A percentile compares a stretch with the other conserved stretches of the same genome.
Conservation (phyloP, 2,329 filamentous ascomycete genomes). For the Trichoderma asperellum region DNA sequence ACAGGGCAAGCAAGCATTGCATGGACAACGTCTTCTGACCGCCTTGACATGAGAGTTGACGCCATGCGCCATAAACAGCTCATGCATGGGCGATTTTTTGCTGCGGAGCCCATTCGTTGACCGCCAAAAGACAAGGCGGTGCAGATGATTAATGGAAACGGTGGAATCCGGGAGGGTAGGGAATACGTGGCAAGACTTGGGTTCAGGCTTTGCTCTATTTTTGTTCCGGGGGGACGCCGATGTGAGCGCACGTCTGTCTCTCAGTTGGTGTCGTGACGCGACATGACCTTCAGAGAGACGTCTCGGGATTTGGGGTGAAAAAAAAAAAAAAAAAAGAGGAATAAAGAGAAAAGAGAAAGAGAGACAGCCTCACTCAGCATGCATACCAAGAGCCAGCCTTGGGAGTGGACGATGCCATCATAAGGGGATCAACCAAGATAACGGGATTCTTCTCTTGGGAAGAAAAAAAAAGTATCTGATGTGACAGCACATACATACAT, state of each 20-base stretch:
- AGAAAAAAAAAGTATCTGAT: neutral
- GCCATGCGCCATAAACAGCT: conserved; percentile 28
- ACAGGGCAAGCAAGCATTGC: conserved; percentile 17
- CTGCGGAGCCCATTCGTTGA: conserved; percentile 24
- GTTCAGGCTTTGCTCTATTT: conserved; percentile 14
- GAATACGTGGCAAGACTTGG: conserved; percentile 27
- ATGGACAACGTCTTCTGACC: conserved; percentile 22
- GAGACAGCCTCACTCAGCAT: conserved; percentile 13
- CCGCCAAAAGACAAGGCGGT: conserved; percentile 19
- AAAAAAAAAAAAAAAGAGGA: neutral
- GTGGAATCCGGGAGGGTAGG: conserved; percentile 12
- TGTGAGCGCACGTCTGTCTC: neutral
- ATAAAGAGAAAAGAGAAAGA: neutral
- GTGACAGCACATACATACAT: conserved; percentile 23
- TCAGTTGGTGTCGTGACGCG: neutral
- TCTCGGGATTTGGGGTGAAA: neutral
- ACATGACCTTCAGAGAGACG: neutral
- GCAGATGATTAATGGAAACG: conserved; percentile 24
- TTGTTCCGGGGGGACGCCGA: conserved; percentile 4
- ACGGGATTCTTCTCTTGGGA: conserved; percentile 5
- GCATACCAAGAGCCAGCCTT: conserved; percentile 2
- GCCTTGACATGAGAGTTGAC: conserved; percentile 24
- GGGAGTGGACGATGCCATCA: neutral
- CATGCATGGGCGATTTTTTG: conserved; percentile 25
- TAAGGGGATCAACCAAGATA: conserved; percentile 15